Evolutionary conservation across 192 early-diverging fungal genomes (phyloP), one percentile per base, ranked within the genome.

Genomic region (Backusella morwellensis): DNA sequence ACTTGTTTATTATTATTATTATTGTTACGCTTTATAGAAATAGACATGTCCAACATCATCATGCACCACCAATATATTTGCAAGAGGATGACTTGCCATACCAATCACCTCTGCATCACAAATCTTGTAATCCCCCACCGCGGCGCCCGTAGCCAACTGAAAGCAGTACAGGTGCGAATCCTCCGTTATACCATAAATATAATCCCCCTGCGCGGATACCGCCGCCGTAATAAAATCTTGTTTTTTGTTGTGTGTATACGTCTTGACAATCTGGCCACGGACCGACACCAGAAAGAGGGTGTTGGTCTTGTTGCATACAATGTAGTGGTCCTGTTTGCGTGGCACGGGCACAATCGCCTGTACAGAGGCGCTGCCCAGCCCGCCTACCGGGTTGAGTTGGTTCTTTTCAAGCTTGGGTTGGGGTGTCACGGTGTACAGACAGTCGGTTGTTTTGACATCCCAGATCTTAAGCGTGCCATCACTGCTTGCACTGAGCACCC

Each of bases 381-480:
- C 93, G 77, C 86, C 87, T 36, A 72, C 81, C 4, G 76, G 74
- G 44, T 80, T 80, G 36, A 78, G 38, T 41, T 59, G 23, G 8
- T 63, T 68, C 11, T 73, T 75, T 35, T 70, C 73, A 1, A 68
- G 73, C 59, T 34, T 87, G 68, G 73, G 90, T 78, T 86, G 88
- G 14, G 90, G 92, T 8, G 82, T 83, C 52, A 93, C 77, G 15
- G 94, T 94, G 69, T 76, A 68, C 15, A 90, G 71, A 77, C 91
- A 96, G 11, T 86, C 86, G 7, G 88, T 86, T 26, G 95, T 86
- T 66, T 89, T 91, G n/a, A 87, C 80, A 76, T 98, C 97, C 97
- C 97, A 99, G 52, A 99, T 92, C 88, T 90, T 95, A 70, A 93
- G 84, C 0, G 92, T 92, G 9, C 97, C 97, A 73, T 99, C 97